Evolutionary conservation across 768 basidiomycete genomes (phyloP).

Genomic region (Lentinula lateritia): DNA sequence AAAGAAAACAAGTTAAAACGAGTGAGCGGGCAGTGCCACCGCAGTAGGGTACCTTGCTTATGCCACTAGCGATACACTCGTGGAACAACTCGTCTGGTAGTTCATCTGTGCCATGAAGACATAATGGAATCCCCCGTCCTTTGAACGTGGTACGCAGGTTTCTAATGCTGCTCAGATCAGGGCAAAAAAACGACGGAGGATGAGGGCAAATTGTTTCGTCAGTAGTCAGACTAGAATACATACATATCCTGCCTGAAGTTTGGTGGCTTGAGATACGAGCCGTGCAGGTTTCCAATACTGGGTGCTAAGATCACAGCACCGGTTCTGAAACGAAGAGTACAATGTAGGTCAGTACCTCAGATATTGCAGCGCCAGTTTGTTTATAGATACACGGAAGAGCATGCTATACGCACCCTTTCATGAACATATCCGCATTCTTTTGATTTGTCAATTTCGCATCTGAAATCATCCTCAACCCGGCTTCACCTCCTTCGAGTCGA

Average conservation of each 20-base stretch:
- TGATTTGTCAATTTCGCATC: conserved; percentile 43
- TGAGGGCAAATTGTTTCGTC: not conserved
- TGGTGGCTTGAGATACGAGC: conserved; percentile 38
- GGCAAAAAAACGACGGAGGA: not conserved
- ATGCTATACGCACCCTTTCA: conserved; percentile 25
- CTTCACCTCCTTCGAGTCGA: conserved; percentile 42
- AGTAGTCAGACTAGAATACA: conserved; percentile 5
- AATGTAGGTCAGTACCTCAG: not conserved
- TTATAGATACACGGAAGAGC: not conserved
- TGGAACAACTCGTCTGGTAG: conserved; percentile 38
- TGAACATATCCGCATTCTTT: conserved; percentile 35
- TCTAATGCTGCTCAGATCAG: conserved; percentile 23
- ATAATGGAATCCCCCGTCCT: conserved; percentile 27
- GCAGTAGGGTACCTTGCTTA: conserved; percentile 30
- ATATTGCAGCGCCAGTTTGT: not conserved
- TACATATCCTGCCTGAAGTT: conserved; percentile 42
- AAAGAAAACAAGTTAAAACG: too few species aligned
- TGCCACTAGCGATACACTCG: conserved; percentile 39
- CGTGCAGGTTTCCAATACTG: conserved; percentile 44
- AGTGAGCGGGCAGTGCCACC: too few species aligned
- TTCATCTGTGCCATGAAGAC: conserved; percentile 41
- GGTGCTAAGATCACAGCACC: conserved; percentile 41
- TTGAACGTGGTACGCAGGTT: conserved; percentile 29
- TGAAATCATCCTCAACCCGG: conserved; percentile 40
- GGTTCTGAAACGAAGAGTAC: conserved; percentile 22